These are phyloP conservation scores for Chytridium lagenaria DNA, from an alignment of 371 early-diverging fungal genomes.

Conservation along the genomic window DNA sequence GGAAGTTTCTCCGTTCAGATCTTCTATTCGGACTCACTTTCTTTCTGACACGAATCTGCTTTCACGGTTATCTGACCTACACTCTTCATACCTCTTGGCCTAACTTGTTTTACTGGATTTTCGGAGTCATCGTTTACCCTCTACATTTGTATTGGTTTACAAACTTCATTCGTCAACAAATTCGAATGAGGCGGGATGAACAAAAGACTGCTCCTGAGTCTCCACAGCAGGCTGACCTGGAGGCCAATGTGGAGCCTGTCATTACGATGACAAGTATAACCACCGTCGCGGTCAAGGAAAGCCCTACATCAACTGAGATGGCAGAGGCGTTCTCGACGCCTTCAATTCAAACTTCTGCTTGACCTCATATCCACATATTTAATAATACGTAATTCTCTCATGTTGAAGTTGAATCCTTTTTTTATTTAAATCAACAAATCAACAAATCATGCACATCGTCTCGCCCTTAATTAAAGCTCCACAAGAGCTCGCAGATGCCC, in stretches of 20 bases:
- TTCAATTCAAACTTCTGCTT: too few relatives aligned
- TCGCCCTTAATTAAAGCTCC: conserved; percentile 29
- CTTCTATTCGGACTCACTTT: conserved; percentile 49
- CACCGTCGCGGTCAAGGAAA: not conserved
- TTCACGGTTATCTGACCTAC: conserved; percentile 39
- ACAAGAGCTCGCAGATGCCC: not conserved
- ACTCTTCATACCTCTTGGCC: conserved; percentile 18
- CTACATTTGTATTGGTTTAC: conserved; percentile 19
- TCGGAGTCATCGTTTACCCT: conserved; percentile 16
- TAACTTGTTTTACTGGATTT: not conserved
- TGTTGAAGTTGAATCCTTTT: too few relatives aligned
- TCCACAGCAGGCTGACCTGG: not conserved
- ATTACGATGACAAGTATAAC: not conserved
- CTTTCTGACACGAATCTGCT: conserved; percentile 49
- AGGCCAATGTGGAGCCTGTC: not conserved
- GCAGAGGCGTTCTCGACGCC: too few relatives aligned
- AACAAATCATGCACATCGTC: conserved; percentile 1
- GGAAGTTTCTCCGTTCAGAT: conserved; percentile 47
- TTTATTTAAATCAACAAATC: too few relatives aligned
- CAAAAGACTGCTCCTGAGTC: not conserved
- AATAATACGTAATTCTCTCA: too few relatives aligned
- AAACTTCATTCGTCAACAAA: conserved; percentile 10
- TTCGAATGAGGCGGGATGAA: not conserved
- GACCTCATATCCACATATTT: too few relatives aligned
- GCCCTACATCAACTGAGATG: too few relatives aligned